Conservation (phyloP, 805 yeast species). For the Candida nemodendra region DNA sequence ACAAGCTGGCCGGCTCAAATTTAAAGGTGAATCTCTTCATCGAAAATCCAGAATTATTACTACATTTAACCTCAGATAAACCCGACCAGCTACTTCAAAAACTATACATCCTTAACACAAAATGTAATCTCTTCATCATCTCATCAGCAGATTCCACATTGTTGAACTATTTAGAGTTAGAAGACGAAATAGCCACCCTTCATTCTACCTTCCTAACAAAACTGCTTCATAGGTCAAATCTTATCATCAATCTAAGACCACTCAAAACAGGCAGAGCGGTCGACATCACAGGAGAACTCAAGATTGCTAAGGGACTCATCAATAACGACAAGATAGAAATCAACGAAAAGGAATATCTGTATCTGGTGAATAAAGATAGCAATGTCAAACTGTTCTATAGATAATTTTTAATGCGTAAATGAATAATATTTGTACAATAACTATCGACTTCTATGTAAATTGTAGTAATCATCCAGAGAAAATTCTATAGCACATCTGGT, state of each 20-base stretch:
- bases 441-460: constrained; percentile 27
- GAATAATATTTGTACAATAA: background rate
- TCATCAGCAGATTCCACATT: constrained; percentile 21
- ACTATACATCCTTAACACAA: constrained; percentile 17
- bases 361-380: constrained; percentile 55
- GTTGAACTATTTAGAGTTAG: constrained; percentile 18
- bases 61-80: constrained; percentile 17
- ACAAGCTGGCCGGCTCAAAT: constrained; percentile 11
- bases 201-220: constrained; percentile 47
- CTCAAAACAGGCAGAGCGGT: constrained; percentile 77
- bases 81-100: constrained; percentile 16
- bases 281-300: constrained; percentile 74
- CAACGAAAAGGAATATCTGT: constrained; percentile 63
- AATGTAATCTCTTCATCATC: constrained; percentile 25
- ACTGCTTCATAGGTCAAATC: constrained; percentile 48
- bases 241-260: constrained; percentile 61
- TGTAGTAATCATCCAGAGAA: constrained; percentile 74
- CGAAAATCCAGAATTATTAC: constrained; percentile 30
- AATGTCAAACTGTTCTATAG: constrained; percentile 44
- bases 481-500: constrained; percentile 89
- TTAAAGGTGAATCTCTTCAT: constrained; percentile 24
- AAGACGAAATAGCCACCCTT: constrained; percentile 29
- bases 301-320: constrained; percentile 56
- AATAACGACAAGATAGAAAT: constrained; percentile 27
- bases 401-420: constrained; percentile 18